Conservation (phyloP, 1,139 yeast species). For the Pichiaceae sp. region DNA sequence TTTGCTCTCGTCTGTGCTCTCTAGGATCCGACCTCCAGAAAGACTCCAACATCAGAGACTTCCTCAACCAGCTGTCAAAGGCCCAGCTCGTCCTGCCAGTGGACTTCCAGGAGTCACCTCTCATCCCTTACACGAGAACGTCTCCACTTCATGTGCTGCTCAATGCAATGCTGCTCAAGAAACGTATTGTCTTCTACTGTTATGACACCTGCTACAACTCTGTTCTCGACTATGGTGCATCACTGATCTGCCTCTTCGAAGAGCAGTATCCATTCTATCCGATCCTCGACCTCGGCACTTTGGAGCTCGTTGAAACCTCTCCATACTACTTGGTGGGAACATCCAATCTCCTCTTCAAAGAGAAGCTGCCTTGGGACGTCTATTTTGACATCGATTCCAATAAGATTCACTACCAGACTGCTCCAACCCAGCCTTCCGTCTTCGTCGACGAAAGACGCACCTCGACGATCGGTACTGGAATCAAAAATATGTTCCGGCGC, state of each 20-base stretch:
- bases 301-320: slow-evolving; percentile 34
- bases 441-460: slow-evolving; percentile 1
- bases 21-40: slow-evolving; percentile 23
- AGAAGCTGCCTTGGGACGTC: slow-evolving; percentile 38
- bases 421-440: background rate
- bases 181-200: slow-evolving; percentile 38
- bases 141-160: slow-evolving; percentile 27
- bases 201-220: slow-evolving; percentile 42
- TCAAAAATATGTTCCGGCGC: slow-evolving; percentile 1
- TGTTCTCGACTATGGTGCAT: slow-evolving; percentile 38
- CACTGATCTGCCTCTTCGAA: slow-evolving; percentile 33
- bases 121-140: slow-evolving; percentile 16
- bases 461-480: slow-evolving; percentile 2
- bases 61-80: slow-evolving; percentile 8
- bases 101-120: slow-evolving; percentile 4
- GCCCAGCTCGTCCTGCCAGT: slow-evolving; percentile 2
- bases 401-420: slow-evolving; percentile 25
- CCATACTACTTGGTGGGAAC: slow-evolving; percentile 43
- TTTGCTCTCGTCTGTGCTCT: slow-evolving; percentile 15
- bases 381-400: slow-evolving; percentile 42
- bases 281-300: slow-evolving; percentile 43
- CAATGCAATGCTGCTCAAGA: slow-evolving; percentile 43
- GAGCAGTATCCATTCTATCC: slow-evolving; percentile 40
- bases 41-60: slow-evolving; percentile 11
- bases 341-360: slow-evolving; percentile 45